Conservation (phyloP, 257 asterid genomes). For the Nicotiana sylvestris region DNA sequence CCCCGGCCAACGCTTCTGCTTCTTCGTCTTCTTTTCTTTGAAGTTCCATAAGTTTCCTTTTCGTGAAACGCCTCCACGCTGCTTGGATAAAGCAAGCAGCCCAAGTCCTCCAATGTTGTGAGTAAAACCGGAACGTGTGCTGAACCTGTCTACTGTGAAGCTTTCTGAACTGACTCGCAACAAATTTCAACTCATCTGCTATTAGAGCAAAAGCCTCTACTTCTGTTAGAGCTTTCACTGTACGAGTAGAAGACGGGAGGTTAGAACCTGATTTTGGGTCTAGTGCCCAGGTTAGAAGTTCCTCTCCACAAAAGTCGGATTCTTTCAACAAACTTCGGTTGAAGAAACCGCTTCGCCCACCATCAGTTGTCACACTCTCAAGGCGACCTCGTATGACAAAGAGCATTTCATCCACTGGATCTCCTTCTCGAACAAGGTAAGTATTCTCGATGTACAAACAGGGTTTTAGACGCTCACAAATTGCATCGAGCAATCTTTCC, state of each 20-base stretch:
- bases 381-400: slow-evolving; percentile 23
- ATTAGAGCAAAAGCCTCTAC: slow-evolving; percentile 21
- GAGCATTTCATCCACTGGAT: slow-evolving; percentile 30
- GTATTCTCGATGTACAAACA: slow-evolving; percentile 38
- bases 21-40: slow-evolving; percentile 63
- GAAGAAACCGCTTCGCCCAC: slow-evolving; percentile 25
- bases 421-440: slow-evolving; percentile 23
- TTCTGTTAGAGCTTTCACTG: slow-evolving; percentile 16
- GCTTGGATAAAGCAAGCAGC: slow-evolving; percentile 21
- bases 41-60: slow-evolving; percentile 63
- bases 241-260: slow-evolving; percentile 22
- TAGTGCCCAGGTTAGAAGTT: slow-evolving; percentile 21
- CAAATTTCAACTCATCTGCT: slow-evolving; percentile 22
- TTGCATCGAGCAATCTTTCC: slow-evolving; percentile 85
- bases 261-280: slow-evolving; percentile 16
- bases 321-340: slow-evolving; percentile 13
- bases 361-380: slow-evolving; percentile 24
- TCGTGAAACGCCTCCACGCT: slow-evolving; percentile 87
- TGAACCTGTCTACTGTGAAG: slow-evolving; percentile 22
- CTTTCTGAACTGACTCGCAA: slow-evolving; percentile 20
- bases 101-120: slow-evolving; percentile 24
- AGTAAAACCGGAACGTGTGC: slow-evolving; percentile 23
- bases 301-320: slow-evolving; percentile 24
- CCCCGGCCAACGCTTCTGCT: slow-evolving; percentile 40
- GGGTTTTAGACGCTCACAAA: slow-evolving; percentile 93